A percentile compares a stretch with the other conserved stretches of the same genome.
phyloP scores from a whole-genome alignment of 2,329 filamentous ascomycete species.

The Didymella arachidicola region DNA sequence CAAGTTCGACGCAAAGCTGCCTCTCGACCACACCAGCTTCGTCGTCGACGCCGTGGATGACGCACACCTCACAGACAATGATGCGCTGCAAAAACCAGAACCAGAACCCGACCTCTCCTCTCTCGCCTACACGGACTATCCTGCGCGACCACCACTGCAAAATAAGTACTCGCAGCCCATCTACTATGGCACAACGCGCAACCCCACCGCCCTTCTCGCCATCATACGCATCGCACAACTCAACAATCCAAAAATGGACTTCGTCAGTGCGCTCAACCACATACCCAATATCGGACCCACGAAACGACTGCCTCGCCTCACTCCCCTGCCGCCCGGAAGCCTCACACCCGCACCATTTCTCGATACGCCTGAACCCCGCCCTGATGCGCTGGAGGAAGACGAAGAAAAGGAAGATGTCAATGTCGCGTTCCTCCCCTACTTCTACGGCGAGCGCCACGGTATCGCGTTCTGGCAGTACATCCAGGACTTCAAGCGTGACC shows the following conservation, averaged over 20 bases:
- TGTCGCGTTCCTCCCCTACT: conserved; percentile 29
- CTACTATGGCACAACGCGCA: conserved; percentile 27
- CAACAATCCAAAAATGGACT: conserved; percentile 30
- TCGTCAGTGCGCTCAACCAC: conserved; percentile 28
- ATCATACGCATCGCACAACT: conserved; percentile 32
- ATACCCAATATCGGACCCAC: conserved; percentile 27
- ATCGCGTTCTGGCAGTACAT: conserved; percentile 23
- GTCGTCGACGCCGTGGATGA: not conserved
- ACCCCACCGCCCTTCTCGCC: conserved; percentile 30
- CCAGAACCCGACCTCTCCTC: not conserved
- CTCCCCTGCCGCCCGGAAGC: not conserved
- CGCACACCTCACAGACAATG: not conserved
- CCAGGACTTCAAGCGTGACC: not conserved
- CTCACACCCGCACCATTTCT: conserved; percentile 1
- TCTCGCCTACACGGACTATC: not conserved
- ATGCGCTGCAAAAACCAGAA: not conserved
- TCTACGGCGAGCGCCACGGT: conserved; percentile 25
- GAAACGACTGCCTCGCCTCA: conserved; percentile 15
- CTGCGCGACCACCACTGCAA: not conserved
- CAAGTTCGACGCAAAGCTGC: not conserved
- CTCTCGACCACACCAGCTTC: conserved; percentile 8
- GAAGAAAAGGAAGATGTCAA: not conserved
- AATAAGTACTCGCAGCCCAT: conserved; percentile 17
- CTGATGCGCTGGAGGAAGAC: not conserved
- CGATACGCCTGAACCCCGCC: not conserved